Evolutionary conservation across 495 filamentous ascomycete genomes (phyloP), one percentile per base, ranked within the genome.

Genomic region (Parathielavia appendiculata): DNA sequence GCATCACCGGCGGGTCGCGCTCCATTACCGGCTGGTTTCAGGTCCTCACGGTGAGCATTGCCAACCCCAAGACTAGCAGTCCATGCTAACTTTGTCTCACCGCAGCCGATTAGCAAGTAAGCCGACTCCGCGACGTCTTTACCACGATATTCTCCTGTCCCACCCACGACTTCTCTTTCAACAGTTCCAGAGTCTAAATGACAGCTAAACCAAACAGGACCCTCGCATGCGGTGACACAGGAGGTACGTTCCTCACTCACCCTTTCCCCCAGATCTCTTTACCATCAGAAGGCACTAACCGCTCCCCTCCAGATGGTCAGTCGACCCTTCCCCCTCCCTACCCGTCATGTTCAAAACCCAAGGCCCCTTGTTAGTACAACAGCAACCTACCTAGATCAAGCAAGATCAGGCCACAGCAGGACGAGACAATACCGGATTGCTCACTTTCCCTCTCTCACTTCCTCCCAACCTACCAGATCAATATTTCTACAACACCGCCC

Each of bases 1-100:
- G 35, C 54, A 75, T 75, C 16, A 81, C 83, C 52, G 12, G 70
- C 12, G 11, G 32, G 32, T 1, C 39, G 20, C n/a, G 39, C 49
- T 38, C 51, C 1, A 56, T 41, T 23, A 51, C 76, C 35, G 86
- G 85, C 4, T 96, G 90, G 92, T 79, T 95, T 51, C 80, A 87
- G 59, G 81, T 95, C 23, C 70, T 95, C 4, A 75, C 81, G 53
- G 83, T 66, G 34, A 49, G 63, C 51, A 1, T 12, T 8, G 0
- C 12, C 19, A 9, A 11, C 13, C 30, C 13, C 10, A 39, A 19
- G 10, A 1, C 26, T 3, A 22, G 19, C 44, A 26, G 44, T 11
- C 12, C 17, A 32, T 30, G 16, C 49, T 48, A 8, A 39, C 20
- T 9, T 22, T 19, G 12, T 22, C 10, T 11, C 4, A 1, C 7